A percentile compares a stretch with the other conserved stretches of the same genome.
phyloP scores from a whole-genome alignment of 257 asterid species.

The Solanum piurae region DNA sequence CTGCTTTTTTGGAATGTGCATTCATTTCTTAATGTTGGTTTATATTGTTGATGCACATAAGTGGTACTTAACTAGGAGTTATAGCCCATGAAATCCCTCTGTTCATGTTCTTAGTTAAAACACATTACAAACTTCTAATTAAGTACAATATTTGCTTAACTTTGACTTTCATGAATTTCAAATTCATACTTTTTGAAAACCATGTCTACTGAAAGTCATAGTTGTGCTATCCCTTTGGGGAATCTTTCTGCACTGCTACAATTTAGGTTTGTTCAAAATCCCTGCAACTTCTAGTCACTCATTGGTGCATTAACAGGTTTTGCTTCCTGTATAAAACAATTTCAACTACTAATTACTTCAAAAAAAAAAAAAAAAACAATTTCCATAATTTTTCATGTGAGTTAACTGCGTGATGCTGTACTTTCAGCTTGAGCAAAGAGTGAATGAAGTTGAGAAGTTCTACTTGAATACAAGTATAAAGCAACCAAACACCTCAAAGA shows the following conservation, averaged over 20 bases:
- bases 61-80: background rate
- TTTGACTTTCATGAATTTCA: background rate
- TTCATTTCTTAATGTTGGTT: background rate
- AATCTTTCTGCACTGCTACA: background rate
- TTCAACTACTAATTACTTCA: background rate
- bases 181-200: background rate
- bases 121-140: background rate
- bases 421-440: conserved; percentile 72
- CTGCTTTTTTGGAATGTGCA: background rate
- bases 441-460: conserved; percentile 57
- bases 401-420: background rate
- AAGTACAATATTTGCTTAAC: background rate
- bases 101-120: background rate
- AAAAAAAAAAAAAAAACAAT: background rate
- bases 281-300: background rate
- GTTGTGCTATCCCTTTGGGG: background rate
- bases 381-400: conserved; percentile 1
- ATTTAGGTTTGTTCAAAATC: background rate
- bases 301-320: background rate
- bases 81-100: background rate
- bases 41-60: background rate
- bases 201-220: background rate
- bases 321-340: background rate
- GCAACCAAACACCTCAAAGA: conserved; percentile 31
- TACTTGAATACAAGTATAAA: conserved; percentile 28